Base-by-base conservation (phyloP, 176 grass and related monocot species). In the Secale cereale region DNA sequence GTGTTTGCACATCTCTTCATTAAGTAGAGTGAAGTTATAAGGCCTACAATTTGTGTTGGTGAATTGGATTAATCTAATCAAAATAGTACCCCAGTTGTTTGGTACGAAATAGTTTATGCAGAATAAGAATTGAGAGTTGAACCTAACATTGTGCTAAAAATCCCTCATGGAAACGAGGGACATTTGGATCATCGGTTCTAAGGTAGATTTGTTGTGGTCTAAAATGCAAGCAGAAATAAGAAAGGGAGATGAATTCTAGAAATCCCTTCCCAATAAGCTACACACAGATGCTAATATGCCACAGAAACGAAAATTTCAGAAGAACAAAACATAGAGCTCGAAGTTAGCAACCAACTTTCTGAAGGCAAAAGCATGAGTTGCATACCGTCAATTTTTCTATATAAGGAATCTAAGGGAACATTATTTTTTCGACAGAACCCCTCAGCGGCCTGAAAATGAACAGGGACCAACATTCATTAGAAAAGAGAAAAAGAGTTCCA, bases 381-480 rank as follows among this genome's bases (percentile, higher is more conserved):
- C 78, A 62, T 81, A 98, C 96, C 96, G 50, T 94, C 96, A 75
- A 48, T 65, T 93, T 79, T 95, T 80, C 81, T 98, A 78, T 87
- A 94, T 32, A 98, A 74, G 74, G 26, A 67, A 79, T 87, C 85
- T 50, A 95, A 11, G 8, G 87, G 59, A 37, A 93, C 68, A 59
- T 81, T 90, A 86, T 98, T 98, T 81, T 93, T 98, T 64, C 91
- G 85, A 87, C 93, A 98, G 78, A 98, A 98, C 56, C 96, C 93
- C 69, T 95, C 81, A 54, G 96, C 91, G 25, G 96, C 96, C 96
- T 98, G 85, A 39, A 85, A 85, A 83, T 45, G 72, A 84, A 77
- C 50, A 91, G 35, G 87, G 16, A 83, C 65, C 91, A 92, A 37
- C 90, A 83, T 85, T 62, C 83, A 67, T 59, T 59, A 77, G 36